Percentiles rank a stretch among this genome's conserved stretches.
Conservation (phyloP, 2,329 filamentous ascomycete species). For the Pseudocercospora fijiensis region DNA sequence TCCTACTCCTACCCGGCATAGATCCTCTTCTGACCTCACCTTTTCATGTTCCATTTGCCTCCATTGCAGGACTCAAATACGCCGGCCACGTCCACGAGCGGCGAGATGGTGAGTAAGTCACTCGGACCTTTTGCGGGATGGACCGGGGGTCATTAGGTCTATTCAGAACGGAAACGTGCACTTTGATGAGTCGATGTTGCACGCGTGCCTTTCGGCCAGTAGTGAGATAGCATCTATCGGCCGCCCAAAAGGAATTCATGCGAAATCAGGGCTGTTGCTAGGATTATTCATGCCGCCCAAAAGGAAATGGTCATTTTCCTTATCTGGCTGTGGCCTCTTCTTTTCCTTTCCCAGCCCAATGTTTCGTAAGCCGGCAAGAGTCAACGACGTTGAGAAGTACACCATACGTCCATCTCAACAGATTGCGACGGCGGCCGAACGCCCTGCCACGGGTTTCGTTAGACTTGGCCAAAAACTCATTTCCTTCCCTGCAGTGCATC, state of each 20-base stretch:
- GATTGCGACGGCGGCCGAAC: too few species aligned
- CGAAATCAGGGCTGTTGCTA: conserved; percentile 10
- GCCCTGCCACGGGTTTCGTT: too few species aligned
- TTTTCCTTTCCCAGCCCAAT: too few species aligned
- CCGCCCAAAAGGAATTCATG: background rate
- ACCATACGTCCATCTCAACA: too few species aligned
- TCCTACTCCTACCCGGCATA: conserved; percentile 2
- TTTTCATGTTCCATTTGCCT: background rate
- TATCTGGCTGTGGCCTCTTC: conserved; percentile 1
- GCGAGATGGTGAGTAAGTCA: background rate
- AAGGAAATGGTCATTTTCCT: conserved; percentile 10
- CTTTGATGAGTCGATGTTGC: conserved; percentile 4
- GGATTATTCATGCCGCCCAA: background rate
- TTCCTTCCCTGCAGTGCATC: too few species aligned
- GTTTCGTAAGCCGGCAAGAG: too few species aligned
- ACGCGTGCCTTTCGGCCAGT: background rate
- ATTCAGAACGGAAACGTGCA: conserved; percentile 12
- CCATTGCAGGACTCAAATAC: background rate
- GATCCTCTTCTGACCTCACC: background rate
- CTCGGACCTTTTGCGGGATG: conserved; percentile 15
- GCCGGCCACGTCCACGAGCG: background rate
- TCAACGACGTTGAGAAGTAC: too few species aligned
- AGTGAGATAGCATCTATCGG: background rate
- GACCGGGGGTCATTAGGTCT: conserved; percentile 1
- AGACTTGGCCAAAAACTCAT: too few species aligned